Conservation (phyloP, 2,329 filamentous ascomycete species). For the Calonectria montana region DNA sequence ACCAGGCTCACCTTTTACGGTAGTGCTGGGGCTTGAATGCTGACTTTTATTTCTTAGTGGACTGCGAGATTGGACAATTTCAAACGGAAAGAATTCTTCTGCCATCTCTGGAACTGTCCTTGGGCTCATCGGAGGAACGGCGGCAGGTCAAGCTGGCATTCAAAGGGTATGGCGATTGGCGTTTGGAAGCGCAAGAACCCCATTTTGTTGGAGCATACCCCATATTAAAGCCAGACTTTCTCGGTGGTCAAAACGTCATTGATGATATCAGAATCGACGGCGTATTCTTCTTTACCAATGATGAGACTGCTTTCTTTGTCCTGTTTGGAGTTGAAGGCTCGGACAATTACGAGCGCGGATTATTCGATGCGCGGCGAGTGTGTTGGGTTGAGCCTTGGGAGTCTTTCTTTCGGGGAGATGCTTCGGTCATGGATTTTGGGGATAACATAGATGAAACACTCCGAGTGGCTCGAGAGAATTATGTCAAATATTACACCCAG, state of each 20-base stretch:
- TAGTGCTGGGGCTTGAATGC: not conserved
- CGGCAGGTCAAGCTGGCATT: not conserved
- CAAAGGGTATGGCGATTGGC: not conserved
- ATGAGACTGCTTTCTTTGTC: constrained; percentile 5
- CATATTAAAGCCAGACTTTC: not conserved
- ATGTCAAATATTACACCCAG: not conserved
- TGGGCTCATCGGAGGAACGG: not conserved
- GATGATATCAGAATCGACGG: not conserved
- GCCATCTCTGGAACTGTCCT: not conserved
- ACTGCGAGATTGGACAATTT: not conserved
- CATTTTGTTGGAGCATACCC: not conserved
- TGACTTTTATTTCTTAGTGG: not conserved
- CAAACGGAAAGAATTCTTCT: not conserved
- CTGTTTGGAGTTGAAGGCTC: not conserved
- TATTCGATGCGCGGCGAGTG: not conserved
- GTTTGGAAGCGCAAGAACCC: not conserved
- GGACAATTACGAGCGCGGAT: not conserved
- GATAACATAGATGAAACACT: not conserved
- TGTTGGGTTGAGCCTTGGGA: constrained; percentile 8
- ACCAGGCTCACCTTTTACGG: not conserved
- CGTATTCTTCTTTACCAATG: constrained; percentile 4
- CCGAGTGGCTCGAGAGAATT: not conserved
- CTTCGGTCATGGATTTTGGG: not conserved
- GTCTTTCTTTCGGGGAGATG: not conserved
- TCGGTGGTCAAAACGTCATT: not conserved